phyloP scores from a whole-genome alignment of 352 stramenopile species.

The Halophytophthora batemanensis region DNA sequence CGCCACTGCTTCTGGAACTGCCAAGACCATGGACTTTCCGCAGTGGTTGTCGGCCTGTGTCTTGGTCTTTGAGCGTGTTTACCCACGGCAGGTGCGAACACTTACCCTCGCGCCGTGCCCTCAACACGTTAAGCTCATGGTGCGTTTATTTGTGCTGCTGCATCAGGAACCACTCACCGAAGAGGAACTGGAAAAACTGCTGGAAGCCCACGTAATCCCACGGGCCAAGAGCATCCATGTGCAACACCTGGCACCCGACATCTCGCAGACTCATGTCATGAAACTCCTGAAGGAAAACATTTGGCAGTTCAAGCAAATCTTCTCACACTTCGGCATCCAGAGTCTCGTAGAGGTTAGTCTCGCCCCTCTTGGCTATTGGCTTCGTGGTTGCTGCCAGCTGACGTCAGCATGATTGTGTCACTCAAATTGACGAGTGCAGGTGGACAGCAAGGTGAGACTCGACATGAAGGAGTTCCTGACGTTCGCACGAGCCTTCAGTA shows the following conservation, averaged over 20 bases:
- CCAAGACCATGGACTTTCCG: slow-evolving; percentile 45
- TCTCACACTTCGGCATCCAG: slow-evolving; percentile 67
- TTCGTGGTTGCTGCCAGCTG: neutral
- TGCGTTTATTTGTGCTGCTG: neutral
- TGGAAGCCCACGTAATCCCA: slow-evolving; percentile 49
- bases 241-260: slow-evolving; percentile 62
- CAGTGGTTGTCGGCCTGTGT: slow-evolving; percentile 50
- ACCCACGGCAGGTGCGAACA: slow-evolving; percentile 21
- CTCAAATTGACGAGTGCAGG: slow-evolving; percentile 13
- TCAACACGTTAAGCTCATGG: neutral
- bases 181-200: slow-evolving; percentile 37
- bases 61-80: slow-evolving; percentile 38
- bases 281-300: slow-evolving; percentile 65
- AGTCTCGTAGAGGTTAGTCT: slow-evolving; percentile 46
- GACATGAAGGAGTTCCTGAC: slow-evolving; percentile 64
- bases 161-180: slow-evolving; percentile 10
- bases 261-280: slow-evolving; percentile 65
- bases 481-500: slow-evolving; percentile 70
- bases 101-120: neutral
- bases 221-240: slow-evolving; percentile 51
- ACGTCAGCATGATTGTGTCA: neutral
- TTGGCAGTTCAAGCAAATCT: slow-evolving; percentile 76
- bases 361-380: neutral
- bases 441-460: slow-evolving; percentile 48
- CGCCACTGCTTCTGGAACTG: slow-evolving; percentile 23